phyloP scores from a whole-genome alignment of 2,329 filamentous ascomycete genomes.

The Macroventuria anomochaeta region DNA sequence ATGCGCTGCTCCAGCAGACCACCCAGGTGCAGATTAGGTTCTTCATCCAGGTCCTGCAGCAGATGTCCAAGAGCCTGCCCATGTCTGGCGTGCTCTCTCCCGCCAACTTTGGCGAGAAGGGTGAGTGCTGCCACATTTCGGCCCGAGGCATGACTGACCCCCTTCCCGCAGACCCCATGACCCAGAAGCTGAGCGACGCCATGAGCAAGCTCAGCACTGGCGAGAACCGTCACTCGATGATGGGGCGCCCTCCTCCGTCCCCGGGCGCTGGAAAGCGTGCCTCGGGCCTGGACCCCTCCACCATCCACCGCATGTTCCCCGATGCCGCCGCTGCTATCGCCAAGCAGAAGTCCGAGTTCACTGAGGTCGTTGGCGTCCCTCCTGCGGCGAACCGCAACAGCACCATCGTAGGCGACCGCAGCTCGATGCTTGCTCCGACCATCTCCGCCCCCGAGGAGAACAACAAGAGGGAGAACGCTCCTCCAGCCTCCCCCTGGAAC shows the following conservation, averaged over 20 bases:
- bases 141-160: neutral
- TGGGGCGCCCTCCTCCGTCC: conserved; percentile 74
- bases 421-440: conserved; percentile 74
- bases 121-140: conserved; percentile 56
- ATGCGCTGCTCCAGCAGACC: conserved; percentile 95
- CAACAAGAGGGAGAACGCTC: conserved; percentile 66
- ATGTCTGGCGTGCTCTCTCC: conserved; percentile 96
- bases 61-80: conserved; percentile 98
- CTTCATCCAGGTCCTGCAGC: conserved; percentile 97
- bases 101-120: conserved; percentile 91
- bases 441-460: conserved; percentile 74
- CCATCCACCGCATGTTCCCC: conserved; percentile 98
- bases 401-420: conserved; percentile 76
- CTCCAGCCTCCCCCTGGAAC: conserved; percentile 83
- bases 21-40: conserved; percentile 99
- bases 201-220: conserved; percentile 95
- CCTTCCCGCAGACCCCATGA: conserved; percentile 94
- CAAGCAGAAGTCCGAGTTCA: conserved; percentile 96
- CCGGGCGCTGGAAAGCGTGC: conserved; percentile 78
- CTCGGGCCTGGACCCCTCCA: conserved; percentile 89
- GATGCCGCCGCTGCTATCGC: conserved; percentile 98
- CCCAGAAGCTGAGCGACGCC: conserved; percentile 90
- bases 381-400: conserved; percentile 95
- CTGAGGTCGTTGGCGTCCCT: conserved; percentile 88
- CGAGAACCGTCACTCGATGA: conserved; percentile 83